phyloP scores from a whole-genome alignment of 73 alveolate species.

The Breviolum minutum region DNA sequence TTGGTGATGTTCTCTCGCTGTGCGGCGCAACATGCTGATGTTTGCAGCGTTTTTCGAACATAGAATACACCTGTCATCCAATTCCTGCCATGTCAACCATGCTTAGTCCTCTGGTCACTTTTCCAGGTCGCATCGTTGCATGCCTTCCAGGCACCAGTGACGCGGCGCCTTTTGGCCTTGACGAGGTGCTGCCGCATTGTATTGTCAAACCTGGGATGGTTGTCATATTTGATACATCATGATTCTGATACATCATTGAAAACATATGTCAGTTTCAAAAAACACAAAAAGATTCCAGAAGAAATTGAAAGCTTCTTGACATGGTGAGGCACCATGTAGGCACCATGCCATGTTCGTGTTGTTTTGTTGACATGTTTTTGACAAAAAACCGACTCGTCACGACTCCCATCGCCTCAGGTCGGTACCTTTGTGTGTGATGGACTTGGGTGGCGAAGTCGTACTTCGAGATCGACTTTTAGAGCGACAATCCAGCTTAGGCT shows the following conservation, averaged over 20 bases:
- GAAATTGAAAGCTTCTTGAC: not conserved
- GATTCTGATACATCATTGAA: not conserved
- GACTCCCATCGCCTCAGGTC: too few species aligned
- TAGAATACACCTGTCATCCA: not conserved
- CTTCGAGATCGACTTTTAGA: conserved; percentile 8
- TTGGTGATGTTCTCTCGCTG: not conserved
- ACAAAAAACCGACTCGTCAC: not conserved
- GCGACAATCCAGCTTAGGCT: conserved; percentile 70
- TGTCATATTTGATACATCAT: not conserved
- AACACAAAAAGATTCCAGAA: not conserved
- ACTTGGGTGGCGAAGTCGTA: conserved; percentile 8
- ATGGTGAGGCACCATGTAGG: not conserved
- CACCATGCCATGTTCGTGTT: not conserved
- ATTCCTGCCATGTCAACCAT: not conserved
- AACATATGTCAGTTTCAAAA: not conserved
- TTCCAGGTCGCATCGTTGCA: not conserved
- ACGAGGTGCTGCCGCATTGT: not conserved
- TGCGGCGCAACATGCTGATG: not conserved
- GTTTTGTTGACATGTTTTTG: not conserved
- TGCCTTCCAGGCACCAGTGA: conserved; percentile 17
- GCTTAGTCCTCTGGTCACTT: too few species aligned
- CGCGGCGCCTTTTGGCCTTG: not conserved
- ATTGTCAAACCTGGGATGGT: not conserved
- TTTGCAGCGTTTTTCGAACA: not conserved
- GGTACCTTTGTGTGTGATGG: not conserved